Conservation (phyloP, 148 eudicot genomes). For the Vaccinium darrowii region DNA sequence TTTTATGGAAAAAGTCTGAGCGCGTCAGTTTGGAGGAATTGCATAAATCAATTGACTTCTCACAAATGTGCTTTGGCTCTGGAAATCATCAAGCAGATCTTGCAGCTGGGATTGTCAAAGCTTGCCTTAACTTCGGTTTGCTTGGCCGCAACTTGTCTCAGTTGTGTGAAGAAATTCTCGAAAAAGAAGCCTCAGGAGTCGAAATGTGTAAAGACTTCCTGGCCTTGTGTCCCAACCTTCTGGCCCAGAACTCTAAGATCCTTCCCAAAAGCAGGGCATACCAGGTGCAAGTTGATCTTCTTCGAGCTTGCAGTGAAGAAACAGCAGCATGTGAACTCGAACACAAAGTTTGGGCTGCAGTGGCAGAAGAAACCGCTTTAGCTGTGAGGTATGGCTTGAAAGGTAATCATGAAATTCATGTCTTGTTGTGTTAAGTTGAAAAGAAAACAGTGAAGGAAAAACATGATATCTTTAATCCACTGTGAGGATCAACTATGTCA, state of each 20-base stretch:
- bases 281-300: conserved; percentile 90
- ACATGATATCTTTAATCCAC: background rate
- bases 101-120: conserved; percentile 76
- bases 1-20: conserved; percentile 56
- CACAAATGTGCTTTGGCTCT: conserved; percentile 75
- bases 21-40: conserved; percentile 88
- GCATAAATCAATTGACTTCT: conserved; percentile 85
- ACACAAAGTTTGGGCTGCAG: conserved; percentile 88
- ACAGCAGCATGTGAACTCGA: conserved; percentile 55
- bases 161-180: conserved; percentile 78
- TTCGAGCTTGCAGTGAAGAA: conserved; percentile 66
- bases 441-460: background rate
- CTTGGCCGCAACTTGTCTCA: conserved; percentile 89
- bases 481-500: background rate
- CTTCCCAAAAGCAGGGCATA: conserved; percentile 86
- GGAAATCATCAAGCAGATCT: conserved; percentile 85
- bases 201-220: conserved; percentile 66
- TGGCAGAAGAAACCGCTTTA: conserved; percentile 94
- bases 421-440: background rate
- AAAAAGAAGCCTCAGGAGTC: conserved; percentile 60
- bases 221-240: conserved; percentile 58
- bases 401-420: conserved; percentile 41
- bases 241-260: conserved; percentile 60
- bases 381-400: conserved; percentile 93
- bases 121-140: conserved; percentile 82